Evolutionary conservation across 192 early-diverging fungal genomes (phyloP).

Genomic region (Fimicolochytrium jonesii): DNA sequence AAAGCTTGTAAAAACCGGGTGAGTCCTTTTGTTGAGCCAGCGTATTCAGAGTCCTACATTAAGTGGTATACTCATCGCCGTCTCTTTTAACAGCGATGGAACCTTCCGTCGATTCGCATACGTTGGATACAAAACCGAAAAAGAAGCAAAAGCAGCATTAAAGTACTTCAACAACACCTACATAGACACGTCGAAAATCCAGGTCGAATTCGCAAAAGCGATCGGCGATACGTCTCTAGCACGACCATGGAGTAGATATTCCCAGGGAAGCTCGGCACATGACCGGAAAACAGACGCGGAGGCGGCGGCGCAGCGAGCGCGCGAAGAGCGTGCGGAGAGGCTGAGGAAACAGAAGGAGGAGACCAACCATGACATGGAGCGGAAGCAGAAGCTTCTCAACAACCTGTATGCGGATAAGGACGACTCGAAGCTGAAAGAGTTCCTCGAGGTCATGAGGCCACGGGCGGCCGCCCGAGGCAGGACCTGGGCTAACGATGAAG

Average conservation of each 20-base stretch:
- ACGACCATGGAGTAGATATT: slow-evolving; percentile 87
- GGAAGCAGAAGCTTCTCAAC: slow-evolving; percentile 45
- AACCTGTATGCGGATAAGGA: slow-evolving; percentile 52
- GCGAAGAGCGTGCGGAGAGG: slow-evolving; percentile 28
- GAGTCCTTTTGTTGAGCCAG: slow-evolving; percentile 31
- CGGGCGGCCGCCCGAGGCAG: slow-evolving; percentile 57
- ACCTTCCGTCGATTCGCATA: slow-evolving; percentile 85
- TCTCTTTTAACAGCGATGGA: slow-evolving; percentile 53
- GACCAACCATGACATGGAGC: slow-evolving; percentile 37
- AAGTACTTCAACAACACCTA: slow-evolving; percentile 87
- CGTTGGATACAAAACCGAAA: slow-evolving; percentile 84
- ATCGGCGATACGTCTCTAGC: slow-evolving; percentile 78
- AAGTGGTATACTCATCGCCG: background rate
- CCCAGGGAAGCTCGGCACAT: slow-evolving; percentile 78
- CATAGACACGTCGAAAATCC: slow-evolving; percentile 85
- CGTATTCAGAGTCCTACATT: background rate
- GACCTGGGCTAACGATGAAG: slow-evolving; percentile 93
- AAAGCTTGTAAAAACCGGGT: slow-evolving; percentile 80
- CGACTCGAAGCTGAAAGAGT: slow-evolving; percentile 82
- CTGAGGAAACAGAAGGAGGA: slow-evolving; percentile 12
- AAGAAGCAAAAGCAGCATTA: slow-evolving; percentile 77
- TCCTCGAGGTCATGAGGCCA: slow-evolving; percentile 82
- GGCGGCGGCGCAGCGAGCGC: slow-evolving; percentile 17
- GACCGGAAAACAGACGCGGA: slow-evolving; percentile 42
- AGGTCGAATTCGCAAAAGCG: slow-evolving; percentile 82